Evolutionary conservation across 1,284 basidiomycete species (phyloP), one percentile per base, ranked within the genome.

Genomic region (Puccinia horiana): DNA sequence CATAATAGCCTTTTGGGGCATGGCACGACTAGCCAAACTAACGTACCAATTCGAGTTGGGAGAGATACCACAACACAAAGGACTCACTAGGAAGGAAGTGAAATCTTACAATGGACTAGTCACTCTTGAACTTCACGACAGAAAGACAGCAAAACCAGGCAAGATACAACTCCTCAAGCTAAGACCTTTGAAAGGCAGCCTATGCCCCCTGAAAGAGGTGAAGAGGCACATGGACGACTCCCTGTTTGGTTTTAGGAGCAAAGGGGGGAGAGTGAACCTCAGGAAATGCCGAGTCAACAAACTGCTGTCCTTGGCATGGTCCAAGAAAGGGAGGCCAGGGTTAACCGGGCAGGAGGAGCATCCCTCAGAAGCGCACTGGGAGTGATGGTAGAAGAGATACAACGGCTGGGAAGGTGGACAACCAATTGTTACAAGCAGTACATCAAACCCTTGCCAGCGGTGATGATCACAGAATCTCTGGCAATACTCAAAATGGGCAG

Each of bases 1-100:
- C n/a, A n/a, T n/a, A n/a, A n/a, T 37, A 23, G 65, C 65, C 2
- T 69, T 69, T 69, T 69, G 65, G 65, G 65, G 32, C 1, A n/a
- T 37, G 11, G 63, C 63, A 2, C 20, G 63, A 12, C 4, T 65
- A 16, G 63, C 63, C 2, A 29, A 65, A 29, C 5, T 29, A 2
- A 18, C 18, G 63, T 29, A 65, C n/a, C 16, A 29, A 18, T n/a
- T 35, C 16, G 26, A 18, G 18, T 9, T 8, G 18, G n/a, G n/a
- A n/a, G n/a, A n/a, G n/a, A n/a, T n/a, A n/a, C n/a, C n/a, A n/a
- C n/a, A n/a, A n/a, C n/a, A n/a, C n/a, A n/a, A n/a, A n/a, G n/a
- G n/a, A n/a, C n/a, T n/a, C n/a, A n/a, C n/a, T n/a, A n/a, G n/a
- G n/a, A n/a, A n/a, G 20, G 52, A 54, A 11, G 23, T 54, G 5